Conservation (phyloP, 2,329 filamentous ascomycete species). For the Raffaelea ambrosiae region DNA sequence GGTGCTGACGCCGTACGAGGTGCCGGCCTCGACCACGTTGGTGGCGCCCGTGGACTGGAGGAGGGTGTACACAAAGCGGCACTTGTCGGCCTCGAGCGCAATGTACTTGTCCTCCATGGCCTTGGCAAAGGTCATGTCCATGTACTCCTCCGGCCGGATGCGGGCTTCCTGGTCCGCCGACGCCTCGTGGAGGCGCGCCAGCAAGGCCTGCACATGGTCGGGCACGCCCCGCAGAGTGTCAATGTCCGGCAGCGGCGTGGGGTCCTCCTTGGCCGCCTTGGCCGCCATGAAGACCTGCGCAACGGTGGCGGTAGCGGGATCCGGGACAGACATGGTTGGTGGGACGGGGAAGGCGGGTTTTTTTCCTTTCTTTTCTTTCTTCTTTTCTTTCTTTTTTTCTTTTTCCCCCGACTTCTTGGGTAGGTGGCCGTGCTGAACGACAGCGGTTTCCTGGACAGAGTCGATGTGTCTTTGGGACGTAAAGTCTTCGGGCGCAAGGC, state of each 20-base stretch:
- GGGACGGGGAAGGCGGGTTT: too few relatives aligned
- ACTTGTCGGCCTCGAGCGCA: conserved; percentile 51
- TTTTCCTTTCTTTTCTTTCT: too few relatives aligned
- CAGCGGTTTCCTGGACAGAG: too few relatives aligned
- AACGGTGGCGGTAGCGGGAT: too few relatives aligned
- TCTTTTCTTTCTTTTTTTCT: too few relatives aligned
- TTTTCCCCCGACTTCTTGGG: too few relatives aligned
- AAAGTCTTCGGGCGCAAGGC: too few relatives aligned
- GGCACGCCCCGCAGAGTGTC: conserved; percentile 3
- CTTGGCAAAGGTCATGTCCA: conserved; percentile 2
- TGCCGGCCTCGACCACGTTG: conserved; percentile 51
- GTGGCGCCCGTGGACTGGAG: conserved; percentile 36
- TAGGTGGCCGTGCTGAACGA: too few relatives aligned
- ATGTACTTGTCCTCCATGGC: conserved; percentile 48
- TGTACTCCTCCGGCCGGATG: background rate
- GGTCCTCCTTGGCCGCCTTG: background rate
- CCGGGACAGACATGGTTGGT: too few relatives aligned
- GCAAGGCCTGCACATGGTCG: conserved; percentile 4
- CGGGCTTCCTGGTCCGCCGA: conserved; percentile 8
- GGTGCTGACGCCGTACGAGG: conserved; percentile 52
- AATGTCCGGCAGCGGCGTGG: background rate
- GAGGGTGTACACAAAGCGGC: conserved; percentile 46
- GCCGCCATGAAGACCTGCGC: too few relatives aligned
- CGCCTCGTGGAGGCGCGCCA: conserved; percentile 9
- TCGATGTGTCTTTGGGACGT: too few relatives aligned